A percentile compares a stretch with the other conserved stretches of the same genome.
phyloP scores from a whole-genome alignment of 441 rosid species.

The Viola pubescens region DNA sequence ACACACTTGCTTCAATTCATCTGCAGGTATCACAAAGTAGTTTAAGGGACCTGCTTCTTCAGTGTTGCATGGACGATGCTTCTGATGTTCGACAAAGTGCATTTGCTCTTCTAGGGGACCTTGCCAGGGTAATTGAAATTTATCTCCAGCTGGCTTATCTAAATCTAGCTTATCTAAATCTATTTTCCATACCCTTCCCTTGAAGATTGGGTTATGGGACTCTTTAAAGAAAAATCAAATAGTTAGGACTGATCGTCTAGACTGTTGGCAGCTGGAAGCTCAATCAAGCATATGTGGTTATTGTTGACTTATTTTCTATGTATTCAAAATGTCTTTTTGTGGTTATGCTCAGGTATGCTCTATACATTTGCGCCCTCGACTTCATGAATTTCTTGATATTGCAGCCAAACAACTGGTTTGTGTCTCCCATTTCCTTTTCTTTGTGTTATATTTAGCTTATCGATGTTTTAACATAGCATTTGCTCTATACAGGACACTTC shows the following conservation, averaged over 20 bases:
- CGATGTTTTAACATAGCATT: conserved; percentile 4
- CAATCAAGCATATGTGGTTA: conserved; percentile 6
- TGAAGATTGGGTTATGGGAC: conserved; percentile 1
- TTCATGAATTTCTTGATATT: conserved; percentile 66
- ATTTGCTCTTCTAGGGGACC: conserved; percentile 96
- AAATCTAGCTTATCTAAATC: neutral
- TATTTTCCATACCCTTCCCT: neutral
- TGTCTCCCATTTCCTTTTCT: conserved; percentile 15
- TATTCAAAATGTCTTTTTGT: conserved; percentile 1
- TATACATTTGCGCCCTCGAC: conserved; percentile 61
- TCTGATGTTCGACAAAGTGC: conserved; percentile 93
- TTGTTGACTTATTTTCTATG: conserved; percentile 5
- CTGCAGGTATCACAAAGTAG: conserved; percentile 71
- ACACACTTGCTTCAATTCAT: neutral
- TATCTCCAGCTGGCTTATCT: neutral
- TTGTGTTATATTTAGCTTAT: conserved; percentile 9
- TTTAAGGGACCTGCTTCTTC: conserved; percentile 82
- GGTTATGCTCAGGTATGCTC: conserved; percentile 58
- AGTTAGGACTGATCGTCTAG: neutral
- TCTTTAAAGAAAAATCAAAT: conserved; percentile 4
- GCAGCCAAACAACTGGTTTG: conserved; percentile 94
- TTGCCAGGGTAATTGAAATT: conserved; percentile 66
- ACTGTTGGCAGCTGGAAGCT: conserved; percentile 7
- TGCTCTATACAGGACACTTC: conserved; percentile 48
- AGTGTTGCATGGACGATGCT: conserved; percentile 90